These are phyloP conservation scores for Dictyostelium intermedium DNA, from an alignment of 78 protist genomes.

Conservation along the genomic window DNA sequence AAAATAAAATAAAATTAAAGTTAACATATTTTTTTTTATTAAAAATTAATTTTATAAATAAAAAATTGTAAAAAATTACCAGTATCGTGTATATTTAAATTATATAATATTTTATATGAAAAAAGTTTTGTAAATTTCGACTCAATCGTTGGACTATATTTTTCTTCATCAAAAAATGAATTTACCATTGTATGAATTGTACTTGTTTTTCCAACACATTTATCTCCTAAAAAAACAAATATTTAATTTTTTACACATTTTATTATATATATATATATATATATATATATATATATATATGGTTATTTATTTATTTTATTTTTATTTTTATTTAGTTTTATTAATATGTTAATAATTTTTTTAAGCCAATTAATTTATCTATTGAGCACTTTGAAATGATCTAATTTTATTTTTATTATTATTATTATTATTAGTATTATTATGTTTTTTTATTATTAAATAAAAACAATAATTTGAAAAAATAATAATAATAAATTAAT, in stretches of 20 bases:
- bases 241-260: background rate
- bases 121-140: background rate
- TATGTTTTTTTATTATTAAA: too few relatives aligned
- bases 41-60: background rate
- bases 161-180: background rate
- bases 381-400: too few relatives aligned
- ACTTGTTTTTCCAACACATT: background rate
- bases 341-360: too few relatives aligned
- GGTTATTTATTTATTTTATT: too few relatives aligned
- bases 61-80: background rate
- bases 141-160: background rate
- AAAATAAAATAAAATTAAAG: background rate
- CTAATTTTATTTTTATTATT: too few relatives aligned
- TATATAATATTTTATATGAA: background rate
- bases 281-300: background rate
- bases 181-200: background rate
- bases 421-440: too few relatives aligned
- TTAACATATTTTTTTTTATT: background rate
- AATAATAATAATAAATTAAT: too few relatives aligned
- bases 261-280: background rate
- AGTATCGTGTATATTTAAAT: background rate
- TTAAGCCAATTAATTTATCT: too few relatives aligned
- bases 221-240: background rate
- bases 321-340: too few relatives aligned
- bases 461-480: too few relatives aligned